Conservation (phyloP, 768 basidiomycete genomes). For the Pholiota conissans region DNA sequence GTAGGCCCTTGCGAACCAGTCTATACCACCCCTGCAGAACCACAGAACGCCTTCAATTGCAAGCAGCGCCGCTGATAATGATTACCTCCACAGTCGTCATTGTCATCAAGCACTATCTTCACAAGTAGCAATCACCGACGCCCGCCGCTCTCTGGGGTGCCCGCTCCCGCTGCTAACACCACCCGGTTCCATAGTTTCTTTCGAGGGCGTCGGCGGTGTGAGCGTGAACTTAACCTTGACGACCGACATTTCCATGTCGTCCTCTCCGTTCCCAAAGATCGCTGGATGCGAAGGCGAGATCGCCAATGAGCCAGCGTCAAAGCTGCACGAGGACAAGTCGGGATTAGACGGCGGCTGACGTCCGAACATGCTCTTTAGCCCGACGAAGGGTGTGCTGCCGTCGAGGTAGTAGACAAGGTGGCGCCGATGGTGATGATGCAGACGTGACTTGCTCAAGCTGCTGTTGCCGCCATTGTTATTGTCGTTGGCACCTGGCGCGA, state of each 20-base stretch:
- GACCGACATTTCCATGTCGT: slow-evolving; percentile 18
- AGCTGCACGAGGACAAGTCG: not conserved
- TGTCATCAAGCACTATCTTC: not conserved
- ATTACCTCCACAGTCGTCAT: too few relatives aligned
- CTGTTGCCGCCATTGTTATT: not conserved
- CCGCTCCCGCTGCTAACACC: not conserved
- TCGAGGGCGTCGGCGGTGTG: slow-evolving; percentile 32
- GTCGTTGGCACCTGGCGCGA: not conserved
- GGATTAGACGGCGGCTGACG: not conserved
- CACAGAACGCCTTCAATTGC: too few relatives aligned
- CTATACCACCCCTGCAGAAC: too few relatives aligned
- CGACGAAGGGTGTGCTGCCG: slow-evolving; percentile 6
- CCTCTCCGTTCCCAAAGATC: slow-evolving; percentile 25
- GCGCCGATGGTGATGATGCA: slow-evolving; percentile 1
- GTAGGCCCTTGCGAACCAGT: too few relatives aligned
- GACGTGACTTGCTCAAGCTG: not conserved
- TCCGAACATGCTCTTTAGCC: slow-evolving; percentile 5
- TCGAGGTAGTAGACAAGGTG: slow-evolving; percentile 10
- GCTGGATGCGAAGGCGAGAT: slow-evolving; percentile 31
- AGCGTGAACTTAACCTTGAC: slow-evolving; percentile 29
- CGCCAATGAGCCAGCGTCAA: slow-evolving; percentile 12
- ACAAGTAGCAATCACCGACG: not conserved
- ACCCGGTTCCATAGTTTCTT: not conserved
- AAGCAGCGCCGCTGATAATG: too few relatives aligned
- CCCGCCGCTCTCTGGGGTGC: not conserved